Base-by-base conservation (phyloP, 2,329 filamentous ascomycete genomes). In the Fusarium nisikadoi region DNA sequence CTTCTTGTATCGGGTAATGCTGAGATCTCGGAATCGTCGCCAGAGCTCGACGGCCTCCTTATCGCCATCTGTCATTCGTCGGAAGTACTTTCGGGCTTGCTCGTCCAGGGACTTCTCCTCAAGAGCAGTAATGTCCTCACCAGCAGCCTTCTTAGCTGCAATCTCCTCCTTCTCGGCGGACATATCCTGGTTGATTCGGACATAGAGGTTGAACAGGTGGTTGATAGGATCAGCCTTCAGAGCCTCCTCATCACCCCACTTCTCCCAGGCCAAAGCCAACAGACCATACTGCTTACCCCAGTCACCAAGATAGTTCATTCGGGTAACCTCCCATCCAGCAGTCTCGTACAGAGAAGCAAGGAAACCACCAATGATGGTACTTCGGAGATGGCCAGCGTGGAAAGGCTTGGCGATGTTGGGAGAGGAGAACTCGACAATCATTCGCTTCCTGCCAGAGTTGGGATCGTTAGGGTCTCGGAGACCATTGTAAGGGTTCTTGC, bases 361-460 rank as follows among this genome's bases (percentile, higher is more conserved):
- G 83, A 94, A 94, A 42, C 92, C 92, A 53, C 92, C 92, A 68
- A 94, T 94, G 78, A 94, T 94, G 41, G 92, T 95, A 75, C 90
- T 92, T 77, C 93, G 87, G 76, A 94, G 84, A 81, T 95, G 92
- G 17, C 92, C 92, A 42, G 92, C 92, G 79, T 94, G 92, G 84
- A 94, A 94, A 29, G 92, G 93, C 83, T 95, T 95, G 49, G 93
- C 93, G 66, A 96, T 94, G 80, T 96, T 96, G 55, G 94, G 93
- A 12, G 92, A 94, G 12, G 92, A 94, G 81, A 95, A 96, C 78
- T 96, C 93, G 76, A 96, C 88, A 56, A 96, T 88, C 78, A 90
- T 87, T 68, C 87, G 88, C 85, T 93, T 93, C 75, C 85, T 85
- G 69, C 88, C 90, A 65, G 87, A 84, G 56, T 84, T 86, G 12